Evolutionary conservation across 1,284 basidiomycete genomes (phyloP), one percentile per base, ranked within the genome.

Genomic region (Cutaneotrichosporon sp.): DNA sequence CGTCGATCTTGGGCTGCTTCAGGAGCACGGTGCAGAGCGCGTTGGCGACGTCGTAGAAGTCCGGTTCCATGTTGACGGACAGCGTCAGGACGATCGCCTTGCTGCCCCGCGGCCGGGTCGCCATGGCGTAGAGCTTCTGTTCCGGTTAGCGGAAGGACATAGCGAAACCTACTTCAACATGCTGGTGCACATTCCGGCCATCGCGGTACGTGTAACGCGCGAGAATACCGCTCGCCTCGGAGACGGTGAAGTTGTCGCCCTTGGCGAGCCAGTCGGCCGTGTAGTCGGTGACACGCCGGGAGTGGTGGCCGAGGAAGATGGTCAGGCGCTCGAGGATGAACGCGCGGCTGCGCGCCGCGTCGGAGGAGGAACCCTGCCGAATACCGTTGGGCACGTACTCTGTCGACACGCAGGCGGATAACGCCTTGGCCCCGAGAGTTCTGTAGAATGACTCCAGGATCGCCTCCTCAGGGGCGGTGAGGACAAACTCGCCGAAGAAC

Each of bases 271-370:
- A 76, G 36, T 62, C 54, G 6, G 55, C 54, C 25, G 49, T 55
- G 33, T 90, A 83, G 29, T 85, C 84, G 1, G 89, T 87, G 34
- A 84, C 83, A 3, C 87, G 83, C 71, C 91, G 87, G 0, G 86
- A 87, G 62, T 92, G 89, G 70, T 97, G 94, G 58, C 97, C 90
- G 9, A 98, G 82, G 81, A 98, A 98, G 34, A 99, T 82, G 0
- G 93, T 92, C 14, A 97, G 82, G 27, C 95, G 84, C 78, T 98
- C 91, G n/a, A 95, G 80, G 1, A 95, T 86, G 34, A 92, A 82
- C 25, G 65, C 62, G 8, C 54, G 65, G 6, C 73, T 59, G 1
- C 64, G 60, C 2, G 54, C 72, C 16, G 79, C 71, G 11, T 67
- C 50, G 16, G 72, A 64, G 0, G 79, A 72, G 2, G 74, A 54